Conservation (phyloP, 2,329 filamentous ascomycete genomes). For the Phialophora expanda region DNA sequence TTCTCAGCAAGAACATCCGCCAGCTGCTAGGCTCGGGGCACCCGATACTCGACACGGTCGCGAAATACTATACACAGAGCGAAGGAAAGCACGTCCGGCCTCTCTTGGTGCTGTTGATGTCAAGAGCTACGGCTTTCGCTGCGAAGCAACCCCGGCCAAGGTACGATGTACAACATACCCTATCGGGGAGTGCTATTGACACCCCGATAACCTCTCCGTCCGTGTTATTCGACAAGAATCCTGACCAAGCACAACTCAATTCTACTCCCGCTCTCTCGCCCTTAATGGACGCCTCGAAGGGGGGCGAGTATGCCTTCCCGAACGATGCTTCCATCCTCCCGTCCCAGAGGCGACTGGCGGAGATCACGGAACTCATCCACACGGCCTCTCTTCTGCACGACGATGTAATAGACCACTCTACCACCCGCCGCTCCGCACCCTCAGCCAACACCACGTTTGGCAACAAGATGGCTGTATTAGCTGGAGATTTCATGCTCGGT, state of each 20-base stretch:
- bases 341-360: constrained; percentile 88
- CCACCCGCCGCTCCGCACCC: constrained; percentile 79
- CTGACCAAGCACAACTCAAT: constrained; percentile 53
- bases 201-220: constrained; percentile 63
- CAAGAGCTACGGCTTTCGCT: constrained; percentile 83
- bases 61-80: constrained; percentile 96
- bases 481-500: constrained; percentile 94
- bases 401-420: constrained; percentile 94
- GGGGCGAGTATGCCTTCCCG: constrained; percentile 49
- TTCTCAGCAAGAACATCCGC: constrained; percentile 88
- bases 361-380: constrained; percentile 97
- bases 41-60: constrained; percentile 88
- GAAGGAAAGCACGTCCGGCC: constrained; percentile 97
- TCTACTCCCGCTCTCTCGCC: constrained; percentile 51
- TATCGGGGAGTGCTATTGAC: constrained; percentile 56
- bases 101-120: constrained; percentile 94
- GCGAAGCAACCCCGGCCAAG: constrained; percentile 64
- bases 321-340: constrained; percentile 73
- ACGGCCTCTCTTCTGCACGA: constrained; percentile 96
- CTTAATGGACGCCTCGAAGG: constrained; percentile 56
- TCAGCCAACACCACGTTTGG: constrained; percentile 95
- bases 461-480: constrained; percentile 98
- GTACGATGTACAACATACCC: constrained; percentile 42
- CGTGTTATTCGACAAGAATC: constrained; percentile 82
- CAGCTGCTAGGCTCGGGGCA: constrained; percentile 93